Base-by-base conservation (phyloP, 2,329 filamentous ascomycete genomes). In the Camillea tinctor region DNA sequence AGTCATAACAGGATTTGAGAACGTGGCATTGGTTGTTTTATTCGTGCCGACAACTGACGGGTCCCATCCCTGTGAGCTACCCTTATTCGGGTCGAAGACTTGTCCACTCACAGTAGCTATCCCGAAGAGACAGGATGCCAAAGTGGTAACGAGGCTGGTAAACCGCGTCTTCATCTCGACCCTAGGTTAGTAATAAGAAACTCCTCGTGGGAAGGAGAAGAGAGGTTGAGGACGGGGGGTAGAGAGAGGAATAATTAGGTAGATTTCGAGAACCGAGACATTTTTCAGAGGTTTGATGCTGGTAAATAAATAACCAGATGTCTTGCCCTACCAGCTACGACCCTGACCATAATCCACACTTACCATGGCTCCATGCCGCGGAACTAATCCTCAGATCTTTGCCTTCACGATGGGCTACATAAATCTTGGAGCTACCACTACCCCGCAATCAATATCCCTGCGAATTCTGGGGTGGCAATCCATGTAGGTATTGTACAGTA, bases 1-100 rank as follows among this genome's bases (percentile, higher is more conserved):
- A 6, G 74, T 74, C 68, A 75, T 74, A 56, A 78, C 74, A 0
- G 76, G 76, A 57, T 78, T 78, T 11, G 71, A 76, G 59, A 71
- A 78, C 1, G 75, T 78, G 13, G 69, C 67, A 54, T 75, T 75
- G 36, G 70, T 73, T 23, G 71, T 74, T 55, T 72, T 74, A 59
- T 75, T 71, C 2, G 73, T 75, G 1, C 73, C 73, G 17, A 75
- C 69, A 8, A 53, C 60, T 20, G 69, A 66, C 19, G 71, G 69
- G 50, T 74, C 71, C 72, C 72, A 75, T 58, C 62, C 68, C 50
- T 62, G 22, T 8, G 71, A 65, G 1, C 64, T 62, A 6, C 70
- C 73, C 51, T 68, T 67, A 44, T 74, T 73, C 15, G 68, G 72
- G 50, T 74, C 71, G 52, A 74, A 74, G 53, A 68, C 65, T 60